A percentile compares a stretch with the other conserved stretches of the same genome.
Evolutionary conservation across 1,139 yeast genomes (phyloP).

Genomic region (Debaryomyces coudertii): DNA sequence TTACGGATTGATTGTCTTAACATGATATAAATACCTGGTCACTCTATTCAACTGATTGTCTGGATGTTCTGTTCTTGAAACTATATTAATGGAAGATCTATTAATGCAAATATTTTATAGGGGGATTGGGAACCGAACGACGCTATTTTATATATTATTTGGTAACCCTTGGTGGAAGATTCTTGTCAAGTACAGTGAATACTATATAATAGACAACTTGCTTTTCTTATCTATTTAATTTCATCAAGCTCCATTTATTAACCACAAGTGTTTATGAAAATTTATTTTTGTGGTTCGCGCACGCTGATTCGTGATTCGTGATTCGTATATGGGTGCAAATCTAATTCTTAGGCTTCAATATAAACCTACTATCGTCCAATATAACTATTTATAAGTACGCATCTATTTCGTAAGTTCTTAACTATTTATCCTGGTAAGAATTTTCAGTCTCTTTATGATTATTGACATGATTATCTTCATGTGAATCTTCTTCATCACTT

Average conservation of each 20-base stretch:
- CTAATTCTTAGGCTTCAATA: background rate
- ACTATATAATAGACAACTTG: background rate
- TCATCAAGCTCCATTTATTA: background rate
- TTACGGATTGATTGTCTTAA: conserved; percentile 31
- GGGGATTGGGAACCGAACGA: background rate
- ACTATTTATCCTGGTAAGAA: background rate
- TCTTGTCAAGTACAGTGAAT: background rate
- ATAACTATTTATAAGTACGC: background rate
- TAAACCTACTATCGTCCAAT: background rate
- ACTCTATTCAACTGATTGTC: background rate
- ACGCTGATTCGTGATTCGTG: background rate
- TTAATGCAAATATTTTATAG: background rate
- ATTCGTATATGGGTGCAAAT: conserved; percentile 5
- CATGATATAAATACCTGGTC: conserved; percentile 5
- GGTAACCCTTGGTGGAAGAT: background rate
- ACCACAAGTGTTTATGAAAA: conserved; percentile 5
- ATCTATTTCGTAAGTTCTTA: background rate
- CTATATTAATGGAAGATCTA: background rate
- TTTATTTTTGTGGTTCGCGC: conserved; percentile 1
- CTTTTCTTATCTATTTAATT: background rate
- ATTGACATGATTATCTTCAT: conserved; percentile 8
- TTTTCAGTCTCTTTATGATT: background rate
- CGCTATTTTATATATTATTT: background rate
- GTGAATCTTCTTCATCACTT: conserved; percentile 47
- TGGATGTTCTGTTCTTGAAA: background rate